These are phyloP conservation scores for Cyberlindnera misumaiensis DNA, from an alignment of 805 yeast genomes.

Conservation along the genomic window DNA sequence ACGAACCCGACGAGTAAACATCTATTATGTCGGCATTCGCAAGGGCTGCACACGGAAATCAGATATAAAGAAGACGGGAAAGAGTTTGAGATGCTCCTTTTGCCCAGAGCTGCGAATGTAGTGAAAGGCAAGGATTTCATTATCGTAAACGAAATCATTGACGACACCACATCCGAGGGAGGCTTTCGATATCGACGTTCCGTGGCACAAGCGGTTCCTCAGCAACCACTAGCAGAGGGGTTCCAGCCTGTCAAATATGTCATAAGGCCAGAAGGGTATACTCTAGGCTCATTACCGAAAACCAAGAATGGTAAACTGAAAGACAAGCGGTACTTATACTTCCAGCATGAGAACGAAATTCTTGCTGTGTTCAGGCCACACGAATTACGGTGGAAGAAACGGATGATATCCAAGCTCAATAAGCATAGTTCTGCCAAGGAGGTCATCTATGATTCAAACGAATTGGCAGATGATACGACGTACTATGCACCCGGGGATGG, in stretches of 20 bases:
- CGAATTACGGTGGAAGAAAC: slow-evolving; percentile 31
- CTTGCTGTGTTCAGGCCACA: slow-evolving; percentile 29
- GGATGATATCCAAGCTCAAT: slow-evolving; percentile 24
- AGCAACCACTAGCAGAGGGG: too few relatives aligned
- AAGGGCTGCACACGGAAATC: slow-evolving; percentile 40
- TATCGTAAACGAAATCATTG: too few relatives aligned
- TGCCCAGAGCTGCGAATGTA: slow-evolving; percentile 9
- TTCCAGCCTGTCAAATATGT: too few relatives aligned
- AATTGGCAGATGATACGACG: not conserved
- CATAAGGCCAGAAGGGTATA: too few relatives aligned
- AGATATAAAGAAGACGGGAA: not conserved
- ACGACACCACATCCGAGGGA: too few relatives aligned
- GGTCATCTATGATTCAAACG: not conserved
- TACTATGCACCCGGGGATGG: slow-evolving; percentile 47
- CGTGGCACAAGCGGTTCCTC: too few relatives aligned
- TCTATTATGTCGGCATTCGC: slow-evolving; percentile 51
- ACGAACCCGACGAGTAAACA: slow-evolving; percentile 63
- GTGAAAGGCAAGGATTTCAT: too few relatives aligned
- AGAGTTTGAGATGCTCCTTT: slow-evolving; percentile 27
- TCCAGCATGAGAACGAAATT: slow-evolving; percentile 27
- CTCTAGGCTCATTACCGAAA: slow-evolving; percentile 6
- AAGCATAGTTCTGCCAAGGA: slow-evolving; percentile 12
- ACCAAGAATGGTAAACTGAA: slow-evolving; percentile 9
- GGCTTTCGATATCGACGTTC: too few relatives aligned
- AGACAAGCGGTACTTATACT: slow-evolving; percentile 26